Base-by-base conservation (phyloP, 345 rosid genomes). In the Streptanthus diversifolius region DNA sequence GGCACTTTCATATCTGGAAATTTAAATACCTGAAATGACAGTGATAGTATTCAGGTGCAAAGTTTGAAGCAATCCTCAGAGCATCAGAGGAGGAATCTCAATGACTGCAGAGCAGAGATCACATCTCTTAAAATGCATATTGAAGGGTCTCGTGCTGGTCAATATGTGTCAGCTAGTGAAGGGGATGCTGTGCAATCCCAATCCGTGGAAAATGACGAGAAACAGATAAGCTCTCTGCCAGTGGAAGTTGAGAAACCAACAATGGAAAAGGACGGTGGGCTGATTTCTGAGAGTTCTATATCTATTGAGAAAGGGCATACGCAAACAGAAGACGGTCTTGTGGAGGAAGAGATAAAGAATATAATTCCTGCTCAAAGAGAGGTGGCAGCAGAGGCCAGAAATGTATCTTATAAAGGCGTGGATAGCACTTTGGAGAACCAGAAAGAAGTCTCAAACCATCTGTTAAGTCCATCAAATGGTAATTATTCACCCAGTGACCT, bases 121-220 rank as follows among this genome's bases (percentile, higher is more conserved):
- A 89, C 97, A 56, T 78, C 96, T 80, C 83, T 91, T 71, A 93
- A 91, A 83, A 86, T 91, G 97, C 92, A 87, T 62, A 84, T 93
- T 15, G 98, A 89, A 80, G 93, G 95, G 77, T 87, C 81, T 77
- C 84, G 74, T 77, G 83, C 87, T 69, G 84, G 78, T 44, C 82
- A 66, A 78, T 82, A 75, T 79, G 30, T 69, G 47, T 77, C 79
- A 54, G 73, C 76, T 57, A 77, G 51, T 80, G 87, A 88, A 79
- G 76, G 75, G 37, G 83, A 80, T 65, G 72, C 65, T 78, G 79
- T 70, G 76, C 89, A 82, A 72, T 78, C 84, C 54, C 90, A 83
- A 30, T 66, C 87, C 40, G 65, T 65, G 63, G 91, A 86, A 39
- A 88, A 74, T 70, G 83, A 78, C 71, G 78, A 69, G 76, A 85